Base-by-base conservation (phyloP, 163 green algal species). In the Chloroidium sp. region DNA sequence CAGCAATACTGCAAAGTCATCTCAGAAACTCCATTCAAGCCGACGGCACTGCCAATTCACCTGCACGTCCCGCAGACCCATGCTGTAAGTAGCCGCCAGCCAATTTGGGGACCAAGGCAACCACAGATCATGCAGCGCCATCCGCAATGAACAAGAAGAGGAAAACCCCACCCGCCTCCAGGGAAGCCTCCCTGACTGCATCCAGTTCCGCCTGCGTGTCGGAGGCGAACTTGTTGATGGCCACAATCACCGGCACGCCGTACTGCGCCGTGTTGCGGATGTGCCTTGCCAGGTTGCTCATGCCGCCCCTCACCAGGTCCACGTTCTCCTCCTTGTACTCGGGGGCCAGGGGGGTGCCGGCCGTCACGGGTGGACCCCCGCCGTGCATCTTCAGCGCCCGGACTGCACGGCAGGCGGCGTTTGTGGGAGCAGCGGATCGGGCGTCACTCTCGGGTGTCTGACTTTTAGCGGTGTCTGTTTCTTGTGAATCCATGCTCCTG, bases 331-430 rank as follows among this genome's bases (percentile, higher is more conserved):
- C 93, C 57, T 86, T 93, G 92, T 99, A 99, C 60, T 90, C 93
- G 83, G 93, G 90, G 77, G 95, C 92, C 69, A 99, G 89, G 0
- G 96, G 93, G 80, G 93, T 96, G 76, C 92, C 91, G 76, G 86
- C 86, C 90, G 90, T 87, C 69, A 98, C 94, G 2, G 93, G 82
- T 0, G 95, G 93, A 36, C 92, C 96, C 6, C 96, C 96, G 59
- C 96, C 96, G 86, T 99, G 96, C 93, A 98, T 98, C 89, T 99
- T 99, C 62, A 99, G 90, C 4, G 96, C 96, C 0, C 96, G 88
- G 78, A 99, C 96, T 61, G 80, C 75, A 76, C 1, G 57, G 62
- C 36, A 36, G 36, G 36, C 36, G 36, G 36, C 36, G 36, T 36
- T 36, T 36, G 36, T 36, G 6, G 6, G 6, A 36, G 36, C 36